Base-by-base conservation (phyloP, 108 stramenopile species). In the Phaeodactylum tricornutum region DNA sequence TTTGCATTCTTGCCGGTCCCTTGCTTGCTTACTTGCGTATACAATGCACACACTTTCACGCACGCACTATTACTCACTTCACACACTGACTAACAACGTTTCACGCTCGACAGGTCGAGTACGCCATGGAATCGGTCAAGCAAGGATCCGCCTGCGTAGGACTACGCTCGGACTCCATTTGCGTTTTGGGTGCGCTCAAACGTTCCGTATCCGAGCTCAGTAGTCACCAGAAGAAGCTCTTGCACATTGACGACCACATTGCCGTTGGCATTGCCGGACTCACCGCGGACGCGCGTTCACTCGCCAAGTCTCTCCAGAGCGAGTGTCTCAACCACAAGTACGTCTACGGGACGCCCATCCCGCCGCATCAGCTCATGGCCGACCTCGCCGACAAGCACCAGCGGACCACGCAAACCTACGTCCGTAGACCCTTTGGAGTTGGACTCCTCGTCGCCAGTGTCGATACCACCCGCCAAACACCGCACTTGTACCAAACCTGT, bases 81-180 rank as follows among this genome's bases (percentile, higher is more conserved):
- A n/a, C n/a, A n/a, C n/a, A n/a, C n/a, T n/a, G n/a, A n/a, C n/a
- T n/a, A n/a, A n/a, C n/a, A n/a, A n/a, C n/a, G n/a, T n/a, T n/a
- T n/a, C n/a, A n/a, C n/a, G 35, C 29, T 11, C 17, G n/a, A 20
- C 42, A 88, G 82, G 95, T 98, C 55, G 95, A 98, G 70, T 98
- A 98, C 59, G 97, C 97, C 40, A 95, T 96, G 93, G 95, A 99
- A 75, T 96, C 96, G 29, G 98, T 99, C 49, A 97, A 97, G 66
- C 98, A 97, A 69, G 98, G 95, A 26, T 87, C 86, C 15, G 91
- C 93, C 17, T 94, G 91, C 64, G 71, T 98, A 45, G 97, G 95
- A 32, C 67, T 98, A 12, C 82, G 88, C 25, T 74, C 75, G 65
- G 55, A 78, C 49, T 72, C 67, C 17, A 61, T 87, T 61, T 91